Evolutionary conservation across 2,329 filamentous ascomycete genomes (phyloP).

Genomic region (Colletotrichum sp.): DNA sequence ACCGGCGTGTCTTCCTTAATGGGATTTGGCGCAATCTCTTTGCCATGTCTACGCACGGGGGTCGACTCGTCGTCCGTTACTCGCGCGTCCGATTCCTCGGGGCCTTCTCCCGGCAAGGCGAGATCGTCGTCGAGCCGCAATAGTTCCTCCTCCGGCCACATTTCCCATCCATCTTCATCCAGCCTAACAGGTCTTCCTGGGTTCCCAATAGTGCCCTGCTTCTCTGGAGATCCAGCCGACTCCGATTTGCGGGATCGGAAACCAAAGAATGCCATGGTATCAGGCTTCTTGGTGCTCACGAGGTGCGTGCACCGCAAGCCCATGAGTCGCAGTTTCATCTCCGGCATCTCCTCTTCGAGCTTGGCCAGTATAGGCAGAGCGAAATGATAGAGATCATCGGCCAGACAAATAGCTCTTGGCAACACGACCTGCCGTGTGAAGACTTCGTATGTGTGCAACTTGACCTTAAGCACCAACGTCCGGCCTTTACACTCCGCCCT

Average conservation of each 20-base stretch:
- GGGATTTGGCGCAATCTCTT: slow-evolving; percentile 55
- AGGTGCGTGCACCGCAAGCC: slow-evolving; percentile 88
- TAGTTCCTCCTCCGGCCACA: slow-evolving; percentile 71
- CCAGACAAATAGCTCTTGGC: slow-evolving; percentile 71
- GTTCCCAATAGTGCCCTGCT: slow-evolving; percentile 28
- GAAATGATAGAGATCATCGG: slow-evolving; percentile 84
- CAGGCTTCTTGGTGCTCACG: slow-evolving; percentile 81
- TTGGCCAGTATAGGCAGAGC: slow-evolving; percentile 83
- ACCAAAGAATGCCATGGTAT: slow-evolving; percentile 81
- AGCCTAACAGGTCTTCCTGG: slow-evolving; percentile 35
- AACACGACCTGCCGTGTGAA: slow-evolving; percentile 80
- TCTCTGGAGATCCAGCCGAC: slow-evolving; percentile 18
- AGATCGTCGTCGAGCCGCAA: slow-evolving; percentile 23
- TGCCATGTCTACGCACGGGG: slow-evolving; percentile 46
- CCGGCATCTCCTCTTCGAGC: slow-evolving; percentile 81
- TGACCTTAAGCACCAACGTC: slow-evolving; percentile 91
- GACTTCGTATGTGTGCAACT: slow-evolving; percentile 93
- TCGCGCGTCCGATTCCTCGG: slow-evolving; percentile 61
- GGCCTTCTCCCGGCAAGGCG: neutral
- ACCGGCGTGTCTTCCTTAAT: slow-evolving; percentile 32
- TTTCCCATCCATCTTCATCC: slow-evolving; percentile 64
- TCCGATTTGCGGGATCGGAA: slow-evolving; percentile 42
- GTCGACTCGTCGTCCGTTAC: slow-evolving; percentile 55
- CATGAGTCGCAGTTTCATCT: slow-evolving; percentile 82
- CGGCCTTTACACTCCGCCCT: slow-evolving; percentile 84